Percentiles rank a stretch among this genome's conserved stretches.
phyloP scores from a whole-genome alignment of 768 basidiomycete species.

The Boletus rubescentipes region DNA sequence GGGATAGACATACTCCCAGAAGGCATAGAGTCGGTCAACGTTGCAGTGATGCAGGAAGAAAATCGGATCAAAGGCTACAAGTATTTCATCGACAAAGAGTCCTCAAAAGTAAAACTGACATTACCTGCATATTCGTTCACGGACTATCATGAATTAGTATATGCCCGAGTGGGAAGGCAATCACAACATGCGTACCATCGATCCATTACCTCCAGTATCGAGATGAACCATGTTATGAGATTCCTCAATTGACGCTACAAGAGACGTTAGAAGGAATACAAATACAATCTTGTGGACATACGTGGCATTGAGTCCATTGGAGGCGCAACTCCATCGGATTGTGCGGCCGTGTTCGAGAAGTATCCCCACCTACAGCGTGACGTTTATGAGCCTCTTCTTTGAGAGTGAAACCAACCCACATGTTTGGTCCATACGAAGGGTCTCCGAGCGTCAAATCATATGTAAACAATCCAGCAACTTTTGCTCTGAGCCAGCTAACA shows the following conservation, averaged over 20 bases:
- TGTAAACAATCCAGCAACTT: constrained; percentile 13
- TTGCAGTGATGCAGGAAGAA: constrained; percentile 21
- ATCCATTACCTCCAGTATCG: constrained; percentile 15
- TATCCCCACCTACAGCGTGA: constrained; percentile 14
- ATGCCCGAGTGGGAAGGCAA: background rate
- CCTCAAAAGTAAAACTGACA: background rate
- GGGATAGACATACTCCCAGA: constrained; percentile 24
- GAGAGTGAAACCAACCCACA: constrained; percentile 1
- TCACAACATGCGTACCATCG: constrained; percentile 10
- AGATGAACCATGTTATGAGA: constrained; percentile 21
- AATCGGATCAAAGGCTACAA: constrained; percentile 17
- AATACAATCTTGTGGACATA: background rate
- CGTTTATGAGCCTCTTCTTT: background rate
- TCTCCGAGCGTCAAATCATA: constrained; percentile 12
- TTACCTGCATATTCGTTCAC: constrained; percentile 22
- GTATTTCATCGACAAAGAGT: background rate
- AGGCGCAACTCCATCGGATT: background rate
- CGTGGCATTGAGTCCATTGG: constrained; percentile 5
- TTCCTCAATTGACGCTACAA: constrained; percentile 18
- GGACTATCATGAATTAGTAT: constrained; percentile 5
- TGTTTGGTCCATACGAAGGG: constrained; percentile 14
- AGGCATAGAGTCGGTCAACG: constrained; percentile 19
- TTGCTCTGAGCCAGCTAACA: constrained; percentile 16
- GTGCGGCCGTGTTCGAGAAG: constrained; percentile 9
- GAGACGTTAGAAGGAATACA: background rate